A percentile compares a stretch with the other conserved stretches of the same genome.
Conservation (phyloP, 441 rosid species). For the Populus hybrid region DNA sequence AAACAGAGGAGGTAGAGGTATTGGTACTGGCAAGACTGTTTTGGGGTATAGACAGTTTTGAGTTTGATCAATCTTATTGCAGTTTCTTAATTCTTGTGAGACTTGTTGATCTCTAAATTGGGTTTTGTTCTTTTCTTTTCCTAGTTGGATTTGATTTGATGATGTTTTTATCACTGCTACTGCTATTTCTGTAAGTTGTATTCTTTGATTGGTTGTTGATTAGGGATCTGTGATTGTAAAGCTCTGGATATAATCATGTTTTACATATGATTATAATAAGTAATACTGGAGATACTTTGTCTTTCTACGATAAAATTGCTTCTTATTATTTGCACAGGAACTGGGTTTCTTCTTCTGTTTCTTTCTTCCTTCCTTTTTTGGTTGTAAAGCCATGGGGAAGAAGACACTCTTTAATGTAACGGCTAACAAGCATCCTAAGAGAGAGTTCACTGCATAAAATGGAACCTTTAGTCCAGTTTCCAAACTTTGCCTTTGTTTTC, state of each 20-base stretch:
- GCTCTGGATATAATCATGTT: slow-evolving; percentile 21
- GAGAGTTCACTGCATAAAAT: too few relatives aligned
- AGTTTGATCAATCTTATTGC: neutral
- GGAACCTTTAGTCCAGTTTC: too few relatives aligned
- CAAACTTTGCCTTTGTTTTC: too few relatives aligned
- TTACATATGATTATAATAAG: slow-evolving; percentile 2
- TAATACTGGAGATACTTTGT: neutral
- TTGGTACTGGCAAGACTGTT: slow-evolving; percentile 28
- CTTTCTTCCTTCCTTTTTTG: too few relatives aligned
- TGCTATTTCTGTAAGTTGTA: neutral
- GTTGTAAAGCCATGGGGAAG: too few relatives aligned
- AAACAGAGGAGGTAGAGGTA: slow-evolving; percentile 28
- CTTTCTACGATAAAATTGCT: neutral
- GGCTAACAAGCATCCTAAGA: too few relatives aligned
- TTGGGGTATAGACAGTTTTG: slow-evolving; percentile 48
- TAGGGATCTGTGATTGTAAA: slow-evolving; percentile 10
- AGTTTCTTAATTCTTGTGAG: neutral
- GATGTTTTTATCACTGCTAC: slow-evolving; percentile 1
- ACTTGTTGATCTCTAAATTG: neutral
- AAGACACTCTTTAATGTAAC: too few relatives aligned
- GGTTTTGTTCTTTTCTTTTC: neutral
- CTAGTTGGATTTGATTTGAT: slow-evolving; percentile 8
- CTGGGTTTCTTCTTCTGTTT: too few relatives aligned
- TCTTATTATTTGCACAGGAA: neutral
- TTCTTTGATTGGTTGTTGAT: neutral